These are phyloP conservation scores for Tulasnella sp. DNA, from an alignment of 768 basidiomycete species.

Conservation along the genomic window DNA sequence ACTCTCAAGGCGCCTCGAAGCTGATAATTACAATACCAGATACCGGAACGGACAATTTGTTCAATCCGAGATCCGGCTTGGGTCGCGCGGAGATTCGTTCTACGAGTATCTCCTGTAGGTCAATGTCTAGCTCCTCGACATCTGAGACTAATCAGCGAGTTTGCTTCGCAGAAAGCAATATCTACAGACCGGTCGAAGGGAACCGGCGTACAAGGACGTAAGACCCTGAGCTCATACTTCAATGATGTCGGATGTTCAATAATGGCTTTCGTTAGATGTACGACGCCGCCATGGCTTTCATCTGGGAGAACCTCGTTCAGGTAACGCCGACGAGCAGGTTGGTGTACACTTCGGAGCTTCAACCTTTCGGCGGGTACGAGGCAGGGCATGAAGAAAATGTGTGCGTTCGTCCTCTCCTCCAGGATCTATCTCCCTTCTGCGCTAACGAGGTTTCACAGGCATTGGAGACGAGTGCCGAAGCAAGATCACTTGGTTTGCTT, in stretches of 20 bases:
- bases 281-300: conserved; percentile 68
- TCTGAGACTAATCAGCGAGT: neutral
- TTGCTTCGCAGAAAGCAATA: conserved; percentile 48
- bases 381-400: neutral
- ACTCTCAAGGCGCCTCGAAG: neutral
- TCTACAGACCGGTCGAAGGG: conserved; percentile 62
- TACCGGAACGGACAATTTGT: conserved; percentile 36
- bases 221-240: conserved; percentile 20
- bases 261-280: no score
- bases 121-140: neutral
- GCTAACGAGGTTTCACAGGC: conserved; percentile 28
- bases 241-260: no score
- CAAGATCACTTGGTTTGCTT: conserved; percentile 97
- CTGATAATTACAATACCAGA: neutral
- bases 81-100: conserved; percentile 86
- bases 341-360: conserved; percentile 72
- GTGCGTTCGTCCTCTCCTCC: neutral
- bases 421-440: neutral
- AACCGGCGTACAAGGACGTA: conserved; percentile 66
- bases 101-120: conserved; percentile 81
- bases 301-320: conserved; percentile 62
- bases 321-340: conserved; percentile 47
- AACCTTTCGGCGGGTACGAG: neutral
- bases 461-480: conserved; percentile 69
- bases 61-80: conserved; percentile 69